A percentile compares a stretch with the other conserved stretches of the same genome.
Evolutionary conservation across 345 rosid genomes (phyloP).

Genomic region (Syzygium grande): DNA sequence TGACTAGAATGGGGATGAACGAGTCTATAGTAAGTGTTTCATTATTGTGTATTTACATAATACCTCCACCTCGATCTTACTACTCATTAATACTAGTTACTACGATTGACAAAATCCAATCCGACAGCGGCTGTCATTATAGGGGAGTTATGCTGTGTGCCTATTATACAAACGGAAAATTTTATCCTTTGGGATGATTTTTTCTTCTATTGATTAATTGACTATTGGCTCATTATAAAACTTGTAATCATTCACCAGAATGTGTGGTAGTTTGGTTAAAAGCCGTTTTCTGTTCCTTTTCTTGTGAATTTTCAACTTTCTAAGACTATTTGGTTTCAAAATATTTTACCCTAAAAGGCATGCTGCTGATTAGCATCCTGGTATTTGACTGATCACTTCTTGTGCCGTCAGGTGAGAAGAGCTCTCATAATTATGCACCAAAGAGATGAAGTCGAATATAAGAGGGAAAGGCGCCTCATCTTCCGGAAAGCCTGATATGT

Average conservation of each 20-base stretch:
- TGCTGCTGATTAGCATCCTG: not conserved
- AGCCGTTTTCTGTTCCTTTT: not conserved
- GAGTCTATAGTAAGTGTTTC: slow-evolving; percentile 63
- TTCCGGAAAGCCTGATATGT: slow-evolving; percentile 49
- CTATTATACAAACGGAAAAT: not conserved
- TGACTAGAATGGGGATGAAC: slow-evolving; percentile 81
- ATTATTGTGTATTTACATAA: not conserved
- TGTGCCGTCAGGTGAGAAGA: slow-evolving; percentile 52
- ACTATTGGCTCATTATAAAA: not conserved
- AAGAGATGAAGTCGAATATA: slow-evolving; percentile 94
- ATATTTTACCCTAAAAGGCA: not conserved
- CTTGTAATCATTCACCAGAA: not conserved
- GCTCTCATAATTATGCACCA: slow-evolving; percentile 97
- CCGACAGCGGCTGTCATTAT: not conserved
- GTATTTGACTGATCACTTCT: not conserved
- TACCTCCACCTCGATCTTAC: not conserved
- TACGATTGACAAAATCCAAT: not conserved
- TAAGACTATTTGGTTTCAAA: not conserved
- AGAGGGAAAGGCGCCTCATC: slow-evolving; percentile 75
- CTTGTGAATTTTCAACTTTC: not conserved
- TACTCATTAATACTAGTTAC: not conserved
- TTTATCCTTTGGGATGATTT: not conserved
- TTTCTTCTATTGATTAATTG: not conserved
- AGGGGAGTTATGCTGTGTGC: not conserved
- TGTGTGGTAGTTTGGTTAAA: not conserved